Percentiles rank a stretch among this genome's conserved stretches.
Conservation (phyloP, 2,329 filamentous ascomycete genomes). For the Chrysoporthe puriensis region DNA sequence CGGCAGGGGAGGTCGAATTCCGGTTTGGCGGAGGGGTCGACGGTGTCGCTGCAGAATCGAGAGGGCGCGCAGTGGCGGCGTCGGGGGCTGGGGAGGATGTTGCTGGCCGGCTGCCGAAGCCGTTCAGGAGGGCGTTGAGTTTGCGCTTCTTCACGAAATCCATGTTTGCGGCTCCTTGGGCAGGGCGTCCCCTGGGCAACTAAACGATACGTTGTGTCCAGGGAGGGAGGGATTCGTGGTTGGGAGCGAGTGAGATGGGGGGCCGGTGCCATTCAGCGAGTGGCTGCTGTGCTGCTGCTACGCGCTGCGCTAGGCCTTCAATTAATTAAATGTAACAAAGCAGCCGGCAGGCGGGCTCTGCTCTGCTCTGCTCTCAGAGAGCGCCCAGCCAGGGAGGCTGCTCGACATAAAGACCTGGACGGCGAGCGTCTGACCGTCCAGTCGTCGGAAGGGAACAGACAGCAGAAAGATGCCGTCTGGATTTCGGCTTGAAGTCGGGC, state of each 20-base stretch:
- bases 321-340: neutral
- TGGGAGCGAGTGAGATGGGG: neutral
- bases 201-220: neutral
- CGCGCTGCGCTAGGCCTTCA: neutral
- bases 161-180: slow-evolving; percentile 15
- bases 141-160: slow-evolving; percentile 69
- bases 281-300: neutral
- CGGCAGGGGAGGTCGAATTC: slow-evolving; percentile 28
- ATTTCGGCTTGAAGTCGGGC: too few relatives aligned
- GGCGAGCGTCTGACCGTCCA: too few relatives aligned
- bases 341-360: neutral
- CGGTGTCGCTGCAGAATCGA: slow-evolving; percentile 40
- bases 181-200: slow-evolving; percentile 7
- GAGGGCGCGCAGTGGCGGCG: slow-evolving; percentile 36
- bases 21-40: slow-evolving; percentile 21
- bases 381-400: neutral
- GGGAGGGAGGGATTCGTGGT: neutral
- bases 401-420: too few relatives aligned
- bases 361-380: neutral
- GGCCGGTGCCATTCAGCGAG: slow-evolving; percentile 2
- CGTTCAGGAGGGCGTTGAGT: slow-evolving; percentile 75
- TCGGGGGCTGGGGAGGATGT: slow-evolving; percentile 43
- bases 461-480: too few relatives aligned
- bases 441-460: too few relatives aligned
- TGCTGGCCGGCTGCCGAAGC: slow-evolving; percentile 54